A percentile compares a stretch with the other conserved stretches of the same genome.
Conservation (phyloP, 2,329 filamentous ascomycete species). For the Talaromyces sp. region DNA sequence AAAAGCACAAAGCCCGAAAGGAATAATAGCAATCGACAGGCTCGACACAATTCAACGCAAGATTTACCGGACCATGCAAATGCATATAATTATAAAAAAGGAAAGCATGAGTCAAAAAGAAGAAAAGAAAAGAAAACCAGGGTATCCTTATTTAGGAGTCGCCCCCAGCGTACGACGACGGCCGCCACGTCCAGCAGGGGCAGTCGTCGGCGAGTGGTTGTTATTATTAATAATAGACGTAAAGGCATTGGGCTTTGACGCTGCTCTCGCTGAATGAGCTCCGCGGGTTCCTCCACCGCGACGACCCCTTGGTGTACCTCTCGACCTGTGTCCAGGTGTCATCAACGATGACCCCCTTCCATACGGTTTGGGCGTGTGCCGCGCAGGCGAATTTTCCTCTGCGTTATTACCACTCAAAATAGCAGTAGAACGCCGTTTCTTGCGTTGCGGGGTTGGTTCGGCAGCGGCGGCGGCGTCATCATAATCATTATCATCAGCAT, state of each 20-base stretch:
- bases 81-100: background rate
- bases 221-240: background rate
- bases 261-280: slow-evolving; percentile 1
- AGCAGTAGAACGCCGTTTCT: slow-evolving; percentile 7
- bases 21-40: background rate
- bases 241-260: background rate
- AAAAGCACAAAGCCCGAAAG: background rate
- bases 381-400: background rate
- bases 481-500: background rate
- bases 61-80: background rate
- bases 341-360: background rate
- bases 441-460: slow-evolving; percentile 3
- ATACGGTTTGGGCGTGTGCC: slow-evolving; percentile 3
- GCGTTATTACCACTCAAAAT: background rate
- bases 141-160: background rate
- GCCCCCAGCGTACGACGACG: slow-evolving; percentile 1
- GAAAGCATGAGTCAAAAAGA: background rate
- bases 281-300: background rate
- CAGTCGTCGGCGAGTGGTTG: background rate
- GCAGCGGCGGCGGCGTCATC: background rate
- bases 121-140: background rate
- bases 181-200: background rate
- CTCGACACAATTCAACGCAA: background rate
- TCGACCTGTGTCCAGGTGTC: background rate
- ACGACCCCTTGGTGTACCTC: background rate